Evolutionary conservation across 78 protist species (phyloP), one percentile per base, ranked within the genome.

Genomic region (Cavenderia fasciculata): DNA sequence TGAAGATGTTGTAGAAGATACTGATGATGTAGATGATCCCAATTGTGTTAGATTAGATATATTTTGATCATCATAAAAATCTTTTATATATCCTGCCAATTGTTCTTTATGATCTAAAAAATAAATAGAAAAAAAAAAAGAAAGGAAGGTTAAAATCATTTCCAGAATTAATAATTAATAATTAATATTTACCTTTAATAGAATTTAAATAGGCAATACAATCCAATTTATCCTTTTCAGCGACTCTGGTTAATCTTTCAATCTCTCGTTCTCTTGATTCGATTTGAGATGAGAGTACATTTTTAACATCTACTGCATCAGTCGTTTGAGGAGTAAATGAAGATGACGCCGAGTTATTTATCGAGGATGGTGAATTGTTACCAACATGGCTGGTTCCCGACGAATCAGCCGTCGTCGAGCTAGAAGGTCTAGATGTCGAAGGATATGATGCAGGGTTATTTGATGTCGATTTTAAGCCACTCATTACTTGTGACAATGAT

Each of bases 211-310:
- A 82, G 21, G 25, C 25, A 14, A 82, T 40, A 31, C 79, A 82
- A 69, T 82, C 90, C 38, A 54, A 54, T 68, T 68, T 82, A 56
- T 82, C 90, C 33, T 82, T 82, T 59, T 82, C 90, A n/a, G 78
- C 78, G 3, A 82, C 54, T 44, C 65, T 61, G 2, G 90, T 82
- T 56, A 66, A 57, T 52, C 90, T 40, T 21, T 68, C 74, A 1
- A 82, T 82, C 33, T 82, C 90, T 57, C 59, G 65, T 68, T 82
- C 90, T 69, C 78, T 82, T 31, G 59, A 36, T n/a, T 82, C 79
- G 25, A 82, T 82, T 7, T 68, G 76, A 23, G 5, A 46, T 7
- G 90, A 65, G 36, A 82, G 51, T 36, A 82, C 57, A 68, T 61
- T 68, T 68, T 82, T 82, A 2, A 74, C 90, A 31, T 65, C 76